A percentile compares a stretch with the other conserved stretches of the same genome.
These are phyloP conservation scores for Daedaleopsis nitida DNA, from an alignment of 768 basidiomycete species.

Conservation along the genomic window DNA sequence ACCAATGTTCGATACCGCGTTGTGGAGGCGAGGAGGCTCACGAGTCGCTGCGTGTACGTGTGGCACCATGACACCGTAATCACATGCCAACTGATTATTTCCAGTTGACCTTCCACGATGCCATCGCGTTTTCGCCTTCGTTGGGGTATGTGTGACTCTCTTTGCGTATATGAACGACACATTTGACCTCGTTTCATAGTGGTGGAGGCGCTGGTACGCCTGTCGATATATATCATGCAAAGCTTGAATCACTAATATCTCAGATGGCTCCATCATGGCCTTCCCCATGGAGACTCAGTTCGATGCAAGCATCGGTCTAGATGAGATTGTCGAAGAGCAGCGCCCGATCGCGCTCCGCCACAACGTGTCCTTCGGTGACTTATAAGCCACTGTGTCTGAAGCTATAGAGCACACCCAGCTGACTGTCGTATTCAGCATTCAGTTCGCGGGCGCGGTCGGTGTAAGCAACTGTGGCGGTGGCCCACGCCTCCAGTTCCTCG, in stretches of 20 bases:
- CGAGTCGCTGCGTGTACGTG: constrained; percentile 22
- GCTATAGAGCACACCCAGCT: not conserved
- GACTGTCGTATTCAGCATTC: constrained; percentile 24
- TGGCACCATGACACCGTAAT: not conserved
- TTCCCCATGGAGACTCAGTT: constrained; percentile 48
- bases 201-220: constrained; percentile 13
- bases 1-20: too few relatives aligned
- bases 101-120: constrained; percentile 28
- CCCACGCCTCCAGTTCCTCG: constrained; percentile 28
- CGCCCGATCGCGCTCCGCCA: constrained; percentile 12
- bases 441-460: constrained; percentile 33
- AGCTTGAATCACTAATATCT: not conserved
- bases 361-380: constrained; percentile 16
- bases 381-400: constrained; percentile 5
- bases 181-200: not conserved
- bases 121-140: constrained; percentile 22
- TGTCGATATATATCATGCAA: not conserved
- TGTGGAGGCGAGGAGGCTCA: constrained; percentile 30
- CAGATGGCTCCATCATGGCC: constrained; percentile 51
- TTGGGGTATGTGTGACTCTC: constrained; percentile 13
- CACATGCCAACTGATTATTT: not conserved
- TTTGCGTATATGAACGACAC: too few relatives aligned
- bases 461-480: constrained; percentile 27
- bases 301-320: constrained; percentile 44
- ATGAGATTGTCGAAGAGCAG: constrained; percentile 31